phyloP scores from a whole-genome alignment of 2,329 filamentous ascomycete genomes.

The Fusarium staphyleae region DNA sequence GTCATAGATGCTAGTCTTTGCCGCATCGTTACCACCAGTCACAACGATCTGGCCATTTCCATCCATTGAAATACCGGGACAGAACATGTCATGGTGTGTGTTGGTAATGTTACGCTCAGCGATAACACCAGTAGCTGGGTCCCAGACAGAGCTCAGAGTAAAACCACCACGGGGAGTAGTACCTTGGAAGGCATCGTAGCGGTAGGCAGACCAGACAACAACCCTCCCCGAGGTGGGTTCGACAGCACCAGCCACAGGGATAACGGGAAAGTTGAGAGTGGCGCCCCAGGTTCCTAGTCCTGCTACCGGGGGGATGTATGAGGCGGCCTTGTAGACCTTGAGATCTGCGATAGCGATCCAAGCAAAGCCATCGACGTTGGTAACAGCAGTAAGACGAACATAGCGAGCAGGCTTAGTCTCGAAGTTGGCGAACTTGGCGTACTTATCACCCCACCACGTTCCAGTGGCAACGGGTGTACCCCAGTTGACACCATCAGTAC shows the following conservation, averaged over 20 bases:
- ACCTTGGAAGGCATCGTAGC: constrained; percentile 3
- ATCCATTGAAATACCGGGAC: constrained; percentile 60
- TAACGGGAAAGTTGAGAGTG: constrained; percentile 25
- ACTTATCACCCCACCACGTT: constrained; percentile 24
- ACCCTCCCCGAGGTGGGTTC: constrained; percentile 23
- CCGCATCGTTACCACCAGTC: constrained; percentile 59
- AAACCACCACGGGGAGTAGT: constrained; percentile 1
- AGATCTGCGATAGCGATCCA: constrained; percentile 31
- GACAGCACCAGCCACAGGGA: constrained; percentile 27
- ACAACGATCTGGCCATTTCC: constrained; percentile 58
- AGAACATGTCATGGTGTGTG: constrained; percentile 63
- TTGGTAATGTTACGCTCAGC: constrained; percentile 41
- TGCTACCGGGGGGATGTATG: neutral
- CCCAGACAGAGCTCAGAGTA: constrained; percentile 20
- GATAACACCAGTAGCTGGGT: constrained; percentile 2
- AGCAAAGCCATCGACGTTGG: constrained; percentile 10
- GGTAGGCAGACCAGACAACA: constrained; percentile 19
- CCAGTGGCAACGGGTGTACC: constrained; percentile 16
- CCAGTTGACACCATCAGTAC: constrained; percentile 21
- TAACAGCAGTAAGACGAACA: constrained; percentile 9
- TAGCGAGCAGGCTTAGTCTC: constrained; percentile 25
- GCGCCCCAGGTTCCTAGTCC: constrained; percentile 22
- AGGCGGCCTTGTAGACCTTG: constrained; percentile 21
- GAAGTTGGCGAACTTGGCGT: constrained; percentile 24
- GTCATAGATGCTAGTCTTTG: constrained; percentile 57